Conservation (phyloP, 768 basidiomycete genomes). For the Antrodiella citrinella region DNA sequence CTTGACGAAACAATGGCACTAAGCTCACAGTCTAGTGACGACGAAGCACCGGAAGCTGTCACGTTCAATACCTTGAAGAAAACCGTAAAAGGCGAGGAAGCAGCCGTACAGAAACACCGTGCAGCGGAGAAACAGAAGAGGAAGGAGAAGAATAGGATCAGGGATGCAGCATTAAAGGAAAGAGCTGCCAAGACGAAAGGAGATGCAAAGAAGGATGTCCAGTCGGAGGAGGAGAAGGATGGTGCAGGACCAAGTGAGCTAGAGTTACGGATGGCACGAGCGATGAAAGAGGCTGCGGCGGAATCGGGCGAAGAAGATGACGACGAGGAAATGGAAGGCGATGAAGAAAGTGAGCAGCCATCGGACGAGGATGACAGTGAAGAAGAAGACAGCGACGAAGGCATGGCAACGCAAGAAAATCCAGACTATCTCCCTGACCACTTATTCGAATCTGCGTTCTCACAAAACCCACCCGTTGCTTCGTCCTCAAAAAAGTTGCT, state of each 20-base stretch:
- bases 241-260: slow-evolving; percentile 14
- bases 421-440: slow-evolving; percentile 57
- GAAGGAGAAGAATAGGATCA: slow-evolving; percentile 38
- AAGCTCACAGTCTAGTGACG: slow-evolving; percentile 22
- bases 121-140: slow-evolving; percentile 31
- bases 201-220: slow-evolving; percentile 12
- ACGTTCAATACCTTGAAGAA: slow-evolving; percentile 40
- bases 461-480: slow-evolving; percentile 19
- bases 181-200: slow-evolving; percentile 18
- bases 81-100: slow-evolving; percentile 27
- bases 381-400: slow-evolving; percentile 12
- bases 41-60: slow-evolving; percentile 43
- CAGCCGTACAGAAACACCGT: slow-evolving; percentile 29
- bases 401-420: slow-evolving; percentile 15
- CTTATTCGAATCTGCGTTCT: slow-evolving; percentile 51
- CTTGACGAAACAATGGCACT: slow-evolving; percentile 3
- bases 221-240: slow-evolving; percentile 9
- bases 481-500: slow-evolving; percentile 9
- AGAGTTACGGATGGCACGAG: slow-evolving; percentile 30
- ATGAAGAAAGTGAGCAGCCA: slow-evolving; percentile 16
- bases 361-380: slow-evolving; percentile 12
- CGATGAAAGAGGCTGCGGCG: slow-evolving; percentile 32
- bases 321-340: slow-evolving; percentile 18
- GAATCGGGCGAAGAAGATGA: slow-evolving; percentile 20
- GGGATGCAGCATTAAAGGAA: slow-evolving; percentile 43